Evolutionary conservation across 345 rosid genomes (phyloP), one percentile per base, ranked within the genome.

Genomic region (Clarkia xantiana): DNA sequence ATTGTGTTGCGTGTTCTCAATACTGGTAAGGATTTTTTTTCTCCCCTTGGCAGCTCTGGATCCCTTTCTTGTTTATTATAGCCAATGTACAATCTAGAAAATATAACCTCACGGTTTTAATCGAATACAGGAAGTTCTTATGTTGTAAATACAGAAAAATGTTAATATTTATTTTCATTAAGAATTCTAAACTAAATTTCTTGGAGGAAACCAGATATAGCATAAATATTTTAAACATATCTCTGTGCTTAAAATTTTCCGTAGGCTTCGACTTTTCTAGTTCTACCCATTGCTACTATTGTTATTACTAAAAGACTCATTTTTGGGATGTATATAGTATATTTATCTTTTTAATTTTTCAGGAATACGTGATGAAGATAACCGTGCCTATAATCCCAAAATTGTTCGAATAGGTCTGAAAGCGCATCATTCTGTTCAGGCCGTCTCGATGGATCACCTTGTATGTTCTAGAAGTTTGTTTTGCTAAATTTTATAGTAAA

Each of bases 341-440:
- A n/a, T 40, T 19, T 18, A 48, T 18, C 43, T 69, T 8, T 53
- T 40, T 11, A 54, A 19, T 60, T 44, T 53, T 44, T 60, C 75
- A 86, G 95, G 96, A 61, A 67, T 90, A 47, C 84, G 72, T 45
- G 86, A 90, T 66, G 98, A 90, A 66, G 80, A 81, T 54, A 72
- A 70, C 20, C 82, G 40, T 47, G 52, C 73, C 4, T 79, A 86
- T 62, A 75, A 79, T 47, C 98, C 98, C 38, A 83, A 86, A 65
- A 70, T 91, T 66, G 98, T 91, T 29, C 84, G 90, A 48, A 84
- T 86, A 62, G 98, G 98, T 76, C 87, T 91, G 52, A 91, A 91
- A 69, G 74, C 94, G 45, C 94, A 91, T 65, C 93, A 84, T 61
- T 86, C 98, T 11, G 72, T 91, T 54, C 71, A 65, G 68, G 67